Evolutionary conservation across 768 basidiomycete genomes (phyloP).

Genomic region (Rossbeevera mucosa): DNA sequence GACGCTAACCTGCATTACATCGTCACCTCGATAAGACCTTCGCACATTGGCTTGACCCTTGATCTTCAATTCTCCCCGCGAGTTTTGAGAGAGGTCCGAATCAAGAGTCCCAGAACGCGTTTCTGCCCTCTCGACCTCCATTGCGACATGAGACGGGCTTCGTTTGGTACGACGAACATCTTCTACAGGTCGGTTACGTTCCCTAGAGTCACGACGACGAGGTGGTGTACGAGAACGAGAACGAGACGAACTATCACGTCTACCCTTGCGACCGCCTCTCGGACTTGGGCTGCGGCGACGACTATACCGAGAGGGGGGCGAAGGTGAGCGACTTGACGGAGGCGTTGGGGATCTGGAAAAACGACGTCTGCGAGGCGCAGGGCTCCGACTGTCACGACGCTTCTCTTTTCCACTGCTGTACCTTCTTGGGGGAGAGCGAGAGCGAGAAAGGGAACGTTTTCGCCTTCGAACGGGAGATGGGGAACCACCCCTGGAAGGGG

Average conservation of each 20-base stretch:
- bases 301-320: conserved; percentile 33
- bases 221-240: conserved; percentile 37
- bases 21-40: conserved; percentile 52
- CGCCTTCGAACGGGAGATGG: conserved; percentile 40
- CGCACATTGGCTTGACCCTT: conserved; percentile 63
- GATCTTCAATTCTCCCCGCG: conserved; percentile 60
- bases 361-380: conserved; percentile 37
- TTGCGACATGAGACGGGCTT: conserved; percentile 21
- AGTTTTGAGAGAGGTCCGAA: conserved; percentile 29
- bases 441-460: conserved; percentile 30
- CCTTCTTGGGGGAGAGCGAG: conserved; percentile 29
- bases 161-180: conserved; percentile 23
- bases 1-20: conserved; percentile 26
- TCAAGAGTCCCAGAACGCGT: conserved; percentile 23
- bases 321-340: conserved; percentile 41
- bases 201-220: conserved; percentile 30
- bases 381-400: conserved; percentile 29
- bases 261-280: conserved; percentile 26
- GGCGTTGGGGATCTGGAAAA: conserved; percentile 46
- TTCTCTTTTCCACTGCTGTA: conserved; percentile 15
- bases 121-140: conserved; percentile 24
- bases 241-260: conserved; percentile 31
- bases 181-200: conserved; percentile 17
- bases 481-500: conserved; percentile 31
- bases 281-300: conserved; percentile 45